These are phyloP conservation scores for Colletotrichum sansevieriae DNA, from an alignment of 2,329 filamentous ascomycete species.

Conservation along the genomic window DNA sequence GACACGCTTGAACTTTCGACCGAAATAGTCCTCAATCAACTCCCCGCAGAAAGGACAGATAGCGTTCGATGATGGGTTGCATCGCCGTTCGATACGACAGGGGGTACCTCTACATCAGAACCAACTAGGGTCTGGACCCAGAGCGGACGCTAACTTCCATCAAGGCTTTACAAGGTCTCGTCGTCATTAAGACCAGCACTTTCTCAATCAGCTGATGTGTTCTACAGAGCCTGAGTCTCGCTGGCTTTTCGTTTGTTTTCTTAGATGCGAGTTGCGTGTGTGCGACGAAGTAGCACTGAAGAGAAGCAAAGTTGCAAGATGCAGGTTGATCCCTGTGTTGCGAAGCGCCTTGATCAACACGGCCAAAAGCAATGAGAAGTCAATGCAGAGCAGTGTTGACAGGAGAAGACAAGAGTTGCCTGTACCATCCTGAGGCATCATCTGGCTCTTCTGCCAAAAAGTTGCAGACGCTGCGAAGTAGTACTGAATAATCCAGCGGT, in stretches of 20 bases:
- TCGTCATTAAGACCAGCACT: not conserved
- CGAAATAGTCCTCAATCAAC: not conserved
- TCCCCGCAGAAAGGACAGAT: not conserved
- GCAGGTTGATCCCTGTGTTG: not conserved
- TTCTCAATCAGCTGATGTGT: conserved; percentile 1
- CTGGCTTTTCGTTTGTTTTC: not conserved
- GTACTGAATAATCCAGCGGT: not conserved
- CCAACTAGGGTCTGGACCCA: conserved; percentile 8
- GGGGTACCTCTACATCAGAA: conserved; percentile 2
- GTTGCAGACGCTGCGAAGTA: not conserved
- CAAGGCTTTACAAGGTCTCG: not conserved
- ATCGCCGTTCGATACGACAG: conserved; percentile 6
- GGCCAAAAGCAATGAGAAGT: not conserved
- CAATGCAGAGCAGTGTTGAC: not conserved
- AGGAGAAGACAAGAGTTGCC: not conserved
- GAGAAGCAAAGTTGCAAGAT: not conserved
- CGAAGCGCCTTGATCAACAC: not conserved
- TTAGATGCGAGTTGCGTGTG: not conserved
- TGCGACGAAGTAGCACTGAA: not conserved
- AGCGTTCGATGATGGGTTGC: conserved; percentile 22
- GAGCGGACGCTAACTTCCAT: conserved; percentile 9
- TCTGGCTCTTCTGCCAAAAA: not conserved
- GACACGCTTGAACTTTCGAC: not conserved
- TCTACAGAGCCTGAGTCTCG: not conserved
- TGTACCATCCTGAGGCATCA: not conserved